Percentiles rank a stretch among this genome's conserved stretches.
Conservation (phyloP, 2,329 filamentous ascomycete genomes). For the Calonectria pseudoturangicola region DNA sequence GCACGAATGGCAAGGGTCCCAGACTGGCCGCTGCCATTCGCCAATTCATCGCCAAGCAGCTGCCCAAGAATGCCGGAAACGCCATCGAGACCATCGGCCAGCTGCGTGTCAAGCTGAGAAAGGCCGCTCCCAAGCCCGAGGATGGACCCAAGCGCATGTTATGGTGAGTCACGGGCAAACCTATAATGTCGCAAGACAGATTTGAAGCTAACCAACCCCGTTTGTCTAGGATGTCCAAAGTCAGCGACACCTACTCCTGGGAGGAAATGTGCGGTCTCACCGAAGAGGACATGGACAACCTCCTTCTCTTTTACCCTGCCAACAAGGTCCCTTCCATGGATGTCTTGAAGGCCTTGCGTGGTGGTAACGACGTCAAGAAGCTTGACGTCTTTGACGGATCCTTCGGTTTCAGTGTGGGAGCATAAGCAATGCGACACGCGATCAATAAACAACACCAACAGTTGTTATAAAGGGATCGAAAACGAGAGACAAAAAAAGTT, state of each 20-base stretch:
- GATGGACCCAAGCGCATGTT: conserved; percentile 93
- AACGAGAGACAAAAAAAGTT: neutral
- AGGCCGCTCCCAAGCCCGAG: conserved; percentile 81
- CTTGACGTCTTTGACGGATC: conserved; percentile 76
- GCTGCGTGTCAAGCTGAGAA: conserved; percentile 85
- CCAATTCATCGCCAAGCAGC: conserved; percentile 83
- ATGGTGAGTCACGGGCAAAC: conserved; percentile 75
- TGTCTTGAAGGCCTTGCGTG: conserved; percentile 73
- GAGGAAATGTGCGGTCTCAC: conserved; percentile 89
- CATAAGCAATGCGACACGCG: conserved; percentile 44
- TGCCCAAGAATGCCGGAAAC: conserved; percentile 87
- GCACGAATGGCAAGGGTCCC: conserved; percentile 97
- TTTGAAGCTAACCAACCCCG: conserved; percentile 30
- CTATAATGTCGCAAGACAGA: no score
- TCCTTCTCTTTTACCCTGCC: conserved; percentile 83
- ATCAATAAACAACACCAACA: neutral
- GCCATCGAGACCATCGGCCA: conserved; percentile 91
- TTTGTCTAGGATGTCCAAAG: conserved; percentile 85
- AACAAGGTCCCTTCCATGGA: conserved; percentile 74
- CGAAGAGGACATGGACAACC: conserved; percentile 87
- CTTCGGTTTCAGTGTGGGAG: conserved; percentile 75
- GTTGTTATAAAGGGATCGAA: conserved; percentile 10
- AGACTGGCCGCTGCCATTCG: conserved; percentile 91
- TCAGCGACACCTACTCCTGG: conserved; percentile 90
- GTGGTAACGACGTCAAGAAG: conserved; percentile 64